Conservation (phyloP, 768 basidiomycete species). For the Mycena chlorophos region DNA sequence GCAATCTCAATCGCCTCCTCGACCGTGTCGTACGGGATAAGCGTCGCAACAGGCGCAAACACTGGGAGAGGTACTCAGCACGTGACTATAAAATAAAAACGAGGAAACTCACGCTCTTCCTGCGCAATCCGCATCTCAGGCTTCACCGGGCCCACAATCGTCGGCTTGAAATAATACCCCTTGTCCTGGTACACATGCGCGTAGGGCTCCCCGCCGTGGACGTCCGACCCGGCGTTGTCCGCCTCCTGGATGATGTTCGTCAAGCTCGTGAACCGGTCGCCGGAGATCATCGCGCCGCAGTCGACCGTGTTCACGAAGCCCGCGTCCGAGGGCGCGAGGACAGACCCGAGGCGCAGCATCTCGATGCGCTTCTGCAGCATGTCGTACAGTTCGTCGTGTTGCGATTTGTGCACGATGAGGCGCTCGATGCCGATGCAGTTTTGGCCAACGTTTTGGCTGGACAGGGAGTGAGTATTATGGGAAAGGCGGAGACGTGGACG, state of each 20-base stretch:
- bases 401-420: slow-evolving; percentile 77
- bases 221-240: slow-evolving; percentile 62
- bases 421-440: slow-evolving; percentile 98
- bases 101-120: slow-evolving; percentile 62
- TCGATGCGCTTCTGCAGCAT: slow-evolving; percentile 63
- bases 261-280: slow-evolving; percentile 67
- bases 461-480: not conserved
- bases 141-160: slow-evolving; percentile 79
- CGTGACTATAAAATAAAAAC: not conserved
- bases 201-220: slow-evolving; percentile 65
- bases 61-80: slow-evolving; percentile 45
- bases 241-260: slow-evolving; percentile 72
- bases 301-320: slow-evolving; percentile 77
- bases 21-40: slow-evolving; percentile 81
- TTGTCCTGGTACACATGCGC: slow-evolving; percentile 65
- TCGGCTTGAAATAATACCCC: slow-evolving; percentile 84
- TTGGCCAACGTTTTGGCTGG: slow-evolving; percentile 89
- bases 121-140: slow-evolving; percentile 74
- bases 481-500: not conserved
- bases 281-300: slow-evolving; percentile 84
- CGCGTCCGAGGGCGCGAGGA: slow-evolving; percentile 63
- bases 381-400: slow-evolving; percentile 74
- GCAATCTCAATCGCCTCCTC: slow-evolving; percentile 88
- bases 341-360: slow-evolving; percentile 77
- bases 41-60: slow-evolving; percentile 88